Evolutionary conservation across 1,284 basidiomycete species (phyloP).

Genomic region (Puccinia triticina): DNA sequence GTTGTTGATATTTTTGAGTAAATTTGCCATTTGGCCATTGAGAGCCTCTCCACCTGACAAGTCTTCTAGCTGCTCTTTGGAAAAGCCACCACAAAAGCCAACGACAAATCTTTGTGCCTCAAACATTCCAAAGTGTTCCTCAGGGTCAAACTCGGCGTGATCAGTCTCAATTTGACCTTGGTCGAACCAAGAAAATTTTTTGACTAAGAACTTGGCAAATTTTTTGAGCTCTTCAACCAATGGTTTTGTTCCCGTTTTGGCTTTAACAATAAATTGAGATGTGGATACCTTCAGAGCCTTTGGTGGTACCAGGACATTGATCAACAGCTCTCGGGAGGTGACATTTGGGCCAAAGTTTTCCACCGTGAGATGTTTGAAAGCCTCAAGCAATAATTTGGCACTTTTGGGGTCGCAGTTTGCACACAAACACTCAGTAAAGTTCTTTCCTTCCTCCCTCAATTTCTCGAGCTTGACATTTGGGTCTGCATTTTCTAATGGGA

Average conservation of each 20-base stretch:
- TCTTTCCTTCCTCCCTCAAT: background rate
- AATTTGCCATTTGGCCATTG: background rate
- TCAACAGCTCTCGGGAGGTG: too few species aligned
- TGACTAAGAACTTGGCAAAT: background rate
- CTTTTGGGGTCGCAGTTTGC: too few species aligned
- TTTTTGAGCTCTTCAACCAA: background rate
- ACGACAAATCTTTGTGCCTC: background rate
- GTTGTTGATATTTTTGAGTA: background rate
- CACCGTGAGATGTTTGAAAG: too few species aligned
- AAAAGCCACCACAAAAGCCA: background rate
- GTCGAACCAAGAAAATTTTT: background rate
- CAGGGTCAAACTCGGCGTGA: background rate
- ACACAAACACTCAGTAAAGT: background rate
- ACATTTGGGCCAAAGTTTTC: too few species aligned
- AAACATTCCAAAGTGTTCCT: conserved; percentile 3
- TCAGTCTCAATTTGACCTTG: background rate
- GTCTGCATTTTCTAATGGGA: background rate
- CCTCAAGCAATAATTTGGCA: too few species aligned
- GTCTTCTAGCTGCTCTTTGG: background rate
- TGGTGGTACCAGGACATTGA: background rate
- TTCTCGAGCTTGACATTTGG: background rate
- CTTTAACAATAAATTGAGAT: background rate
- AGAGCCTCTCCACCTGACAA: background rate
- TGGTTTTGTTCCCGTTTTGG: background rate
- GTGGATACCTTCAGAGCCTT: background rate